These are phyloP conservation scores for Sporisorium sorghi DNA, from an alignment of 1,284 basidiomycete species.

Conservation along the genomic window DNA sequence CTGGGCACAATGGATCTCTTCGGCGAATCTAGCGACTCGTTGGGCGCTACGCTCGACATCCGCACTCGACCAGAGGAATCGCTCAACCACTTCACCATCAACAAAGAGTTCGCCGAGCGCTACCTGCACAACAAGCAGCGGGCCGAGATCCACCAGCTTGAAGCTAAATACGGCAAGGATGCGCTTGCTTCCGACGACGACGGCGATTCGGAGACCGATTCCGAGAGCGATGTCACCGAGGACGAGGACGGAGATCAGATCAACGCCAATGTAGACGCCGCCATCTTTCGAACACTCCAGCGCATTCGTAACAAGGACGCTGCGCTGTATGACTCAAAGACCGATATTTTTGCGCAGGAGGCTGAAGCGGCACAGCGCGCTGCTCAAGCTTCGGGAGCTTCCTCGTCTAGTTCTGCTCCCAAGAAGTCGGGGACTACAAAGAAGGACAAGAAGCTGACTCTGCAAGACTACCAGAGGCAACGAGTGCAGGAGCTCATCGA, in stretches of 20 bases:
- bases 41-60: slow-evolving; percentile 34
- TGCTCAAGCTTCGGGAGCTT: slow-evolving; percentile 19
- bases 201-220: slow-evolving; percentile 40
- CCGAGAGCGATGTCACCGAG: slow-evolving; percentile 78
- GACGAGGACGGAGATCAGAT: slow-evolving; percentile 96
- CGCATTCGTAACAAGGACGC: slow-evolving; percentile 87
- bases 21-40: slow-evolving; percentile 9
- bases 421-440: slow-evolving; percentile 28
- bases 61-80: slow-evolving; percentile 45
- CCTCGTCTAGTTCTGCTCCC: slow-evolving; percentile 3
- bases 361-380: slow-evolving; percentile 32
- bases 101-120: slow-evolving; percentile 63
- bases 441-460: slow-evolving; percentile 62
- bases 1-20: slow-evolving; percentile 43
- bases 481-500: slow-evolving; percentile 64
- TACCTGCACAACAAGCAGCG: slow-evolving; percentile 67
- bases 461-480: slow-evolving; percentile 66
- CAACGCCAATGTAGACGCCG: slow-evolving; percentile 92
- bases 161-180: slow-evolving; percentile 60
- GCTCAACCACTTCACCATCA: slow-evolving; percentile 59
- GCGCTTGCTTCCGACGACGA: slow-evolving; percentile 35
- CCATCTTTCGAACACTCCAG: slow-evolving; percentile 89
- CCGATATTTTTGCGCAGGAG: slow-evolving; percentile 62
- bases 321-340: slow-evolving; percentile 78
- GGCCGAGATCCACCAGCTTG: slow-evolving; percentile 60